Evolutionary conservation across 352 stramenopile species (phyloP).

Genomic region (Thalassiosira mediterranea): DNA sequence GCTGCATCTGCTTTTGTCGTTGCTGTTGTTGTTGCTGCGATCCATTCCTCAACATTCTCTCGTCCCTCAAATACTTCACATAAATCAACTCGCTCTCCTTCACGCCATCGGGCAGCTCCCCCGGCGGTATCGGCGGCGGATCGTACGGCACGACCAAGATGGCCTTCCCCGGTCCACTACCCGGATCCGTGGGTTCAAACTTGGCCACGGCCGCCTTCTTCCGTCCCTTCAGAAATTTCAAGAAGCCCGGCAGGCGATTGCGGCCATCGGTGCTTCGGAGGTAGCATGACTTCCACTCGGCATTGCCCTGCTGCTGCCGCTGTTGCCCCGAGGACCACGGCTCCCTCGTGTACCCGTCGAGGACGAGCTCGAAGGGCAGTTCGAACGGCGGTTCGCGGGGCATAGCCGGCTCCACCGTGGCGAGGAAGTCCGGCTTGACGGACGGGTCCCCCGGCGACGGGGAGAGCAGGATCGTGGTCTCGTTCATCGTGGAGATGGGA

Average conservation of each 20-base stretch:
- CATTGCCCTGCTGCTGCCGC: slow-evolving; percentile 15
- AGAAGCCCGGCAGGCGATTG: slow-evolving; percentile 75
- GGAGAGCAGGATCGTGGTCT: slow-evolving; percentile 45
- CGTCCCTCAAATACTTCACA: slow-evolving; percentile 63
- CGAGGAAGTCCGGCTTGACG: slow-evolving; percentile 71
- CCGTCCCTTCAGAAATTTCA: slow-evolving; percentile 70
- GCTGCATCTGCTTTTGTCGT: slow-evolving; percentile 12
- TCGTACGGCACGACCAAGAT: slow-evolving; percentile 60
- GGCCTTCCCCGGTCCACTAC: slow-evolving; percentile 10
- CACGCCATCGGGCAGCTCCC: slow-evolving; percentile 31
- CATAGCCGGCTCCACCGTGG: slow-evolving; percentile 42
- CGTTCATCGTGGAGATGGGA: slow-evolving; percentile 38
- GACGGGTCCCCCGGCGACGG: slow-evolving; percentile 45
- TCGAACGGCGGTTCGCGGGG: slow-evolving; percentile 31
- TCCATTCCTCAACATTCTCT: slow-evolving; percentile 34
- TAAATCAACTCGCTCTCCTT: slow-evolving; percentile 44
- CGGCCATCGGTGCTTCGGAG: slow-evolving; percentile 65
- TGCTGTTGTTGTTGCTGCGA: slow-evolving; percentile 17
- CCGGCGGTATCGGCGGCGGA: slow-evolving; percentile 25
- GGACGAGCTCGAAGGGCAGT: slow-evolving; percentile 57
- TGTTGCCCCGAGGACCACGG: slow-evolving; percentile 50
- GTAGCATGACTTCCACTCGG: slow-evolving; percentile 35
- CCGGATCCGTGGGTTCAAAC: slow-evolving; percentile 51
- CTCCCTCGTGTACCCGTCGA: slow-evolving; percentile 78
- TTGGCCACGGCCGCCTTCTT: slow-evolving; percentile 73